Evolutionary conservation across 1,284 basidiomycete species (phyloP).

Genomic region (Grifola frondosa): DNA sequence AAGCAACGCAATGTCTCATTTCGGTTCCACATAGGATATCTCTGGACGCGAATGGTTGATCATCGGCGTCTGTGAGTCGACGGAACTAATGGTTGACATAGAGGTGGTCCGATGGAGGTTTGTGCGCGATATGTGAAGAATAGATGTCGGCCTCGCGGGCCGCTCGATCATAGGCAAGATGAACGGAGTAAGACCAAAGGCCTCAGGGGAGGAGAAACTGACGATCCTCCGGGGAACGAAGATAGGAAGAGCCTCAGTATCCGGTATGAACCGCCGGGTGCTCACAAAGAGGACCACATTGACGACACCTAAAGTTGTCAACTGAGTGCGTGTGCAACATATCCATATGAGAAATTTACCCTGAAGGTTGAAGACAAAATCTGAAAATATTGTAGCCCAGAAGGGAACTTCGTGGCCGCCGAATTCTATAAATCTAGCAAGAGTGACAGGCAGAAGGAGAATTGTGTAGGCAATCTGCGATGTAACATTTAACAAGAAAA

Average conservation of each 20-base stretch:
- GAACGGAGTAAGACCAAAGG: constrained; percentile 36
- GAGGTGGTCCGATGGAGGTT: constrained; percentile 5
- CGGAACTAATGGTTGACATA: constrained; percentile 7
- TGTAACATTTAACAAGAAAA: background rate
- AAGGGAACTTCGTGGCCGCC: constrained; percentile 31
- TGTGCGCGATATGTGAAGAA: no score
- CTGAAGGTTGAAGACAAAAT: constrained; percentile 39
- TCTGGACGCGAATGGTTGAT: no score
- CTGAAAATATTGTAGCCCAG: constrained; percentile 33
- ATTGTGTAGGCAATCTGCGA: constrained; percentile 36
- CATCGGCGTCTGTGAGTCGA: constrained; percentile 18
- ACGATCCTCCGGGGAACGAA: constrained; percentile 29
- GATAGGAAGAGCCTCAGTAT: constrained; percentile 25
- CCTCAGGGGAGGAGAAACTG: constrained; percentile 23
- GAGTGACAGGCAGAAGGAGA: constrained; percentile 37
- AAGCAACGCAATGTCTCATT: no score
- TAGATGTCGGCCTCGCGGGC: no score
- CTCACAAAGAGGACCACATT: constrained; percentile 33
- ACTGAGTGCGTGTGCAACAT: background rate
- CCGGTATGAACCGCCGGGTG: constrained; percentile 32
- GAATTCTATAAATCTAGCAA: constrained; percentile 36
- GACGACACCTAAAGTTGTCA: constrained; percentile 27
- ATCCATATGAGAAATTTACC: constrained; percentile 19
- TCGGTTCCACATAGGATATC: no score
- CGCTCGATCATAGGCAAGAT: no score